Evolutionary conservation across 352 stramenopile genomes (phyloP).

Genomic region (Phytophthora crassamura): DNA sequence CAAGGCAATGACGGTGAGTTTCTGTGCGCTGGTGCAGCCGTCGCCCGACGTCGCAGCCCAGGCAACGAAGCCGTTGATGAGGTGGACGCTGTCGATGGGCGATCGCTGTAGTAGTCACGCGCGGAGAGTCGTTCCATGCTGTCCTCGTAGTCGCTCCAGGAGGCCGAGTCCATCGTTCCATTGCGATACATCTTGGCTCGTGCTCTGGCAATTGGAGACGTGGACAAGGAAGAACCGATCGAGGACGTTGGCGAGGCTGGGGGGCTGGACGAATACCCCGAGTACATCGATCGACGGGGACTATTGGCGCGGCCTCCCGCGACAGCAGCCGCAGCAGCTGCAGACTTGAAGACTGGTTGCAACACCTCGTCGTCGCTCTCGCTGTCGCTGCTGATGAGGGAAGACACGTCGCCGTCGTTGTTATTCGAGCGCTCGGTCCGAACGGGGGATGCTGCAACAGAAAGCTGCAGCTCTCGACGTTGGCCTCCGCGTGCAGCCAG

Average conservation of each 20-base stretch:
- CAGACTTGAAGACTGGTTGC: slow-evolving; percentile 63
- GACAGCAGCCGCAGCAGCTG: slow-evolving; percentile 16
- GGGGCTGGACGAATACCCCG: slow-evolving; percentile 46
- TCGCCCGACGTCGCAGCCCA: slow-evolving; percentile 25
- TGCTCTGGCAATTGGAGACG: slow-evolving; percentile 39
- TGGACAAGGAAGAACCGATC: slow-evolving; percentile 49
- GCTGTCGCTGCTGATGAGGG: slow-evolving; percentile 82
- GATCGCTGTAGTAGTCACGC: slow-evolving; percentile 40
- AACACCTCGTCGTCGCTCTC: slow-evolving; percentile 77
- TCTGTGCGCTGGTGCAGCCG: slow-evolving; percentile 8
- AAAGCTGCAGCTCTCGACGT: slow-evolving; percentile 24
- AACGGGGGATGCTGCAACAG: slow-evolving; percentile 5
- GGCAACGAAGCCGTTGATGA: slow-evolving; percentile 38
- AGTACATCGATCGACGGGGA: slow-evolving; percentile 30
- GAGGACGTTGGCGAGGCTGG: slow-evolving; percentile 58
- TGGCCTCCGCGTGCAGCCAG: slow-evolving; percentile 24
- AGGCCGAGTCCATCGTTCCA: slow-evolving; percentile 41
- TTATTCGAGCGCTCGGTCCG: slow-evolving; percentile 15
- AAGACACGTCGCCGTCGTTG: slow-evolving; percentile 71
- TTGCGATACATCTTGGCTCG: slow-evolving; percentile 32
- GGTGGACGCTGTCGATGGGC: slow-evolving; percentile 31
- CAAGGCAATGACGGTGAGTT: slow-evolving; percentile 10
- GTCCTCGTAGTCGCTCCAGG: slow-evolving; percentile 41
- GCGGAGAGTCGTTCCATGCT: slow-evolving; percentile 27
- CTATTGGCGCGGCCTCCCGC: slow-evolving; percentile 13